Base-by-base conservation (phyloP, 2,329 filamentous ascomycete species). In the Didymella pinodella region DNA sequence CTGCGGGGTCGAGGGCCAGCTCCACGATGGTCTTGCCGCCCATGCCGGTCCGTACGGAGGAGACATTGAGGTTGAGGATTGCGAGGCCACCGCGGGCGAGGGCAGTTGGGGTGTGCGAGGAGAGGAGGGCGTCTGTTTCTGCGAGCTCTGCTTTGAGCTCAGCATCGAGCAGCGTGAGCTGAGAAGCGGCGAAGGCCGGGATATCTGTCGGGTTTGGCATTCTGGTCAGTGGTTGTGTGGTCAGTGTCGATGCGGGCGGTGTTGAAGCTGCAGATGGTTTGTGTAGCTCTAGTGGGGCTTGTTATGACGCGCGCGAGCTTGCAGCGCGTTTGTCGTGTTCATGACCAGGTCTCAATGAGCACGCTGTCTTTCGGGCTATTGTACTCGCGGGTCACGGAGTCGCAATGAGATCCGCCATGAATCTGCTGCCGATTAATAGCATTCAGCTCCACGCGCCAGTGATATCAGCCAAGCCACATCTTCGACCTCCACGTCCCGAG, bases 1-100 rank as follows among this genome's bases (percentile, higher is more conserved):
- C 85, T 0, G 92, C 90, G n/a, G 86, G 79, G 70, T 97, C 94
- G 0, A 87, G 81, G 16, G 80, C 81, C 6, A 99, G 86, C 75
- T 97, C 93, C 3, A 97, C 81, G 1, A 99, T 90, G 0, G 91
- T 92, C 64, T 92, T 91, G n/a, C 95, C 95, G 16, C 93, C 95
- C 36, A 97, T 83, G 0, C 95, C 95, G 0, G 95, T 99, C 29
- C 93, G 89, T 73, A 91, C 90, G 18, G 90, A 89, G 11, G 85
- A 82, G 32, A 96, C 81, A 31, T 86, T 80, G 8, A 98, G 86
- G 76, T 93, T 94, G 16, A 88, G 86, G 68, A 95, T 82, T 31
- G 92, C 92, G 40, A 92, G 83, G n/a, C 92, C 92, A 6, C 90
- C 90, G 58, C 90, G 87, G 72, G 91, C 86, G 12, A 96, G 86